These are phyloP conservation scores for Solanum virginianum DNA, from an alignment of 257 asterid genomes.

Conservation along the genomic window DNA sequence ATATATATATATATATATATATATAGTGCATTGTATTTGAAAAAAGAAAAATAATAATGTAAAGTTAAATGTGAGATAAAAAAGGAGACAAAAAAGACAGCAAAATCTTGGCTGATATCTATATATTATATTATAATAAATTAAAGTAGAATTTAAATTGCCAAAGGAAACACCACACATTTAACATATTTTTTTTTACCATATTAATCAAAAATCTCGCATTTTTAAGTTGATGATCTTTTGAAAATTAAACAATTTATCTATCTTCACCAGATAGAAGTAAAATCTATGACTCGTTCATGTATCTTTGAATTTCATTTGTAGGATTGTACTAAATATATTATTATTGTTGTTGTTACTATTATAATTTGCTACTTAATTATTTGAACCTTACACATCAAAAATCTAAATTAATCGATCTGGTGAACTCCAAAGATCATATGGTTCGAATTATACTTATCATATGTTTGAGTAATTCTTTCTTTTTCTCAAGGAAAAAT, in stretches of 20 bases:
- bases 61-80: background rate
- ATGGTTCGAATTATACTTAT: background rate
- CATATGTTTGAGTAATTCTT: background rate
- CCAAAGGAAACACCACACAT: background rate
- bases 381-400: background rate
- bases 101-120: background rate
- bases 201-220: background rate
- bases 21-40: background rate
- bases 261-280: background rate
- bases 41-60: background rate
- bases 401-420: background rate
- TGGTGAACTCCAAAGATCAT: background rate
- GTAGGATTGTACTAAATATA: background rate
- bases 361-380: too few species aligned
- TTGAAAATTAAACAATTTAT: background rate
- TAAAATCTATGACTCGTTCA: background rate
- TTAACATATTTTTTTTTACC: background rate
- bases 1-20: background rate
- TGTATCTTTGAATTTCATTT: too few species aligned
- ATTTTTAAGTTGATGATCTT: background rate
- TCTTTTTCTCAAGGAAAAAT: background rate
- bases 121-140: background rate
- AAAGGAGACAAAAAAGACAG: background rate
- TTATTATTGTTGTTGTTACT: background rate
- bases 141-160: background rate